Percentiles rank a stretch among this genome's conserved stretches.
Conservation (phyloP, 345 rosid genomes). For the Pelargonium nanum region DNA sequence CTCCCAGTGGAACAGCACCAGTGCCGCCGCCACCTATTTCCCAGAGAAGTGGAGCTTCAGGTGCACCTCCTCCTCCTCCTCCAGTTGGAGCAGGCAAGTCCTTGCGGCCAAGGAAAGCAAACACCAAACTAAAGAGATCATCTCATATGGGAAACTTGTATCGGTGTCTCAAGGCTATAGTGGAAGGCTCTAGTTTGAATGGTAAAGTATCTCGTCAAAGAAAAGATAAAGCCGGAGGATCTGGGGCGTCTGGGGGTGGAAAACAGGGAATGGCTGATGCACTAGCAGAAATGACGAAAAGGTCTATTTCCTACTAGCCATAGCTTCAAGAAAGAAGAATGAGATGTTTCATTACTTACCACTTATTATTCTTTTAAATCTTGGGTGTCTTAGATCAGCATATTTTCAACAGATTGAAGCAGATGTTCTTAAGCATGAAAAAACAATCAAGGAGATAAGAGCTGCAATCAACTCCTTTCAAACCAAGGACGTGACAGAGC, state of each 20-base stretch:
- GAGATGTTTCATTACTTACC: too few species aligned
- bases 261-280: slow-evolving; percentile 66
- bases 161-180: slow-evolving; percentile 42
- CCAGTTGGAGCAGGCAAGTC: slow-evolving; percentile 31
- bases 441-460: slow-evolving; percentile 34
- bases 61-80: slow-evolving; percentile 42
- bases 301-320: slow-evolving; percentile 22
- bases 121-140: slow-evolving; percentile 49
- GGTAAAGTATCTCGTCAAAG: slow-evolving; percentile 9
- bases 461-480: slow-evolving; percentile 28
- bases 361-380: background rate
- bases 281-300: slow-evolving; percentile 57
- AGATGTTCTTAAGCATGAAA: slow-evolving; percentile 37
- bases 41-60: slow-evolving; percentile 15
- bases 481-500: slow-evolving; percentile 44
- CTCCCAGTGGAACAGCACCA: background rate
- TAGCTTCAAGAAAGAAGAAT: background rate
- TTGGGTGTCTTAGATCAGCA: slow-evolving; percentile 31
- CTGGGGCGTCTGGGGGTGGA: slow-evolving; percentile 24
- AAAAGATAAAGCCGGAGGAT: slow-evolving; percentile 15
- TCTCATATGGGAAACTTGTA: slow-evolving; percentile 42
- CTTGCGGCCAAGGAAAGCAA: slow-evolving; percentile 39
- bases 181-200: slow-evolving; percentile 39
- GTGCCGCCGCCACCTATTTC: slow-evolving; percentile 17
- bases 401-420: slow-evolving; percentile 64